These are phyloP conservation scores for Penicillium sp. DNA, from an alignment of 2,329 filamentous ascomycete species.

Conservation along the genomic window DNA sequence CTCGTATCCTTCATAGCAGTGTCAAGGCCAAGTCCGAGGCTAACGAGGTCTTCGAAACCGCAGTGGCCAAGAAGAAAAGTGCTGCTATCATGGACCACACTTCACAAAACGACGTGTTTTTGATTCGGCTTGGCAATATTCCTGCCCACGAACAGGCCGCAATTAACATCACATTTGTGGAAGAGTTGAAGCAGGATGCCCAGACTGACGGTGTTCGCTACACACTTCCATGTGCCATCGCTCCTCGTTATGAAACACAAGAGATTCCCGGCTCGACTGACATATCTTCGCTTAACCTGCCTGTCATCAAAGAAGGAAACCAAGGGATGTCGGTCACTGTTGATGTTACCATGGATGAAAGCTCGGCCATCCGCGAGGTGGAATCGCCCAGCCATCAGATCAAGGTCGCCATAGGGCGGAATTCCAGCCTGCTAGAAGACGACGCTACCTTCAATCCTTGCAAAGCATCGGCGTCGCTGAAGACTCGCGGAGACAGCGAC, in stretches of 20 bases:
- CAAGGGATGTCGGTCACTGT: constrained; percentile 57
- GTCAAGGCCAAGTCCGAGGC: constrained; percentile 69
- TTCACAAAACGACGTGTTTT: constrained; percentile 66
- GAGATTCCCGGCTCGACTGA: not conserved
- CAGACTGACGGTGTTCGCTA: constrained; percentile 68
- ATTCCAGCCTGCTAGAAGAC: constrained; percentile 45
- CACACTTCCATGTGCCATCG: constrained; percentile 67
- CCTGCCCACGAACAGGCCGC: constrained; percentile 58
- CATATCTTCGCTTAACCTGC: too few species aligned
- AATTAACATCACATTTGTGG: constrained; percentile 66
- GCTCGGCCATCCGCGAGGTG: constrained; percentile 60
- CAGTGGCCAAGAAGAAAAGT: constrained; percentile 59
- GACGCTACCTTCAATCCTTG: constrained; percentile 53
- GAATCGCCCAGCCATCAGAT: constrained; percentile 70
- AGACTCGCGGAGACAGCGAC: constrained; percentile 40
- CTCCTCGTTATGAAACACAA: constrained; percentile 62
- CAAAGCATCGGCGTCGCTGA: constrained; percentile 64
- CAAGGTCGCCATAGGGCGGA: constrained; percentile 63
- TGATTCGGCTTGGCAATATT: constrained; percentile 68
- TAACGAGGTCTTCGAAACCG: constrained; percentile 59
- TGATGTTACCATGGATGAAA: constrained; percentile 60
- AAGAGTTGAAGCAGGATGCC: constrained; percentile 71
- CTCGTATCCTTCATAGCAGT: constrained; percentile 57
- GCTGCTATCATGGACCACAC: constrained; percentile 67
- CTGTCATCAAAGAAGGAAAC: not conserved